These are phyloP conservation scores for Phaeosphaeria sp. DNA, from an alignment of 2,329 filamentous ascomycete genomes.

Conservation along the genomic window DNA sequence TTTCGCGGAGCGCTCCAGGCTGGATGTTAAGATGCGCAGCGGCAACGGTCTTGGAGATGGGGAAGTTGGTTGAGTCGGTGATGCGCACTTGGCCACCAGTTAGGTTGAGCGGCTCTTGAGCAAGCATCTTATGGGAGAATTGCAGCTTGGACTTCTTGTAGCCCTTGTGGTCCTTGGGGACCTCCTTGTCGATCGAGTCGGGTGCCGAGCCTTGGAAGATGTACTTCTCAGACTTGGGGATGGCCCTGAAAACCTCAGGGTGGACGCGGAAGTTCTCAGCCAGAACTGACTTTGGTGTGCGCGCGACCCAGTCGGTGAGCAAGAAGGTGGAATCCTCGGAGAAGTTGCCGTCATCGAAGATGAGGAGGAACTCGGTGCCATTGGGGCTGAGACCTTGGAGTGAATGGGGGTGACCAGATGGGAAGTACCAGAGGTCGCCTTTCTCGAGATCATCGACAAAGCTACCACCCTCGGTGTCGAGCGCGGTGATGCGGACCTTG, in stretches of 20 bases:
- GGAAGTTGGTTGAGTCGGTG: constrained; percentile 77
- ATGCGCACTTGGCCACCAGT: constrained; percentile 76
- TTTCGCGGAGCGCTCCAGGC: constrained; percentile 75
- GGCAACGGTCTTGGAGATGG: constrained; percentile 74
- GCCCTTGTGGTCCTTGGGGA: constrained; percentile 61
- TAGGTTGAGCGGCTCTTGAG: constrained; percentile 69
- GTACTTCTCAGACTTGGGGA: constrained; percentile 73
- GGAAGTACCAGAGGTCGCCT: constrained; percentile 84
- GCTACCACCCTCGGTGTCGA: constrained; percentile 76
- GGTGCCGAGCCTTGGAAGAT: constrained; percentile 76
- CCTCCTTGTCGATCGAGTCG: constrained; percentile 69
- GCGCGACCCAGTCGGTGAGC: constrained; percentile 75
- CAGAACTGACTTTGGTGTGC: constrained; percentile 74
- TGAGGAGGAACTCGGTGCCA: constrained; percentile 68
- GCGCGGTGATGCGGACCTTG: constrained; percentile 72
- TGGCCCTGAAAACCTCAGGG: constrained; percentile 71
- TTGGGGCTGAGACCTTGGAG: constrained; percentile 74
- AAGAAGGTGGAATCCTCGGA: constrained; percentile 73
- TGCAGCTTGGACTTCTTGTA: constrained; percentile 71
- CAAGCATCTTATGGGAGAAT: constrained; percentile 76
- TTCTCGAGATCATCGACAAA: constrained; percentile 79
- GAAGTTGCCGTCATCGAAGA: constrained; percentile 67
- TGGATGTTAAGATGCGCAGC: constrained; percentile 75
- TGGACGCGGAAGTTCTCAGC: constrained; percentile 77
- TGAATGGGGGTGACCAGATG: constrained; percentile 77